phyloP scores from a whole-genome alignment of 2,329 filamentous ascomycete species.

The Fonsecaea erecta region DNA sequence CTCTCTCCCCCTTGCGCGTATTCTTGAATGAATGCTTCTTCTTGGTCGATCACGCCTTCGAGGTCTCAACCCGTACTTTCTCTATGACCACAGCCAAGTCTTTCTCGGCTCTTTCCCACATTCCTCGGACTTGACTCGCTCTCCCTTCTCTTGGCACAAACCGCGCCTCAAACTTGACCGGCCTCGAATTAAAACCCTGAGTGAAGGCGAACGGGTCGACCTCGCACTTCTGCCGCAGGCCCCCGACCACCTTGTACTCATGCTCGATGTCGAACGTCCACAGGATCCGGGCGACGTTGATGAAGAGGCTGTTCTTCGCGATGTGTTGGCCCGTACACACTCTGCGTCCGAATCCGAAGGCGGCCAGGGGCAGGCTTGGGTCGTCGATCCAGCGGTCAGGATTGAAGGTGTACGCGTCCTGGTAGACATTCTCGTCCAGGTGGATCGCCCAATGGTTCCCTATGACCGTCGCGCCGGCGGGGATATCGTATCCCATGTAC shows the following conservation, averaged over 20 bases:
- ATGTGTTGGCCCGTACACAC: constrained; percentile 48
- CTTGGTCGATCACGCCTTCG: neutral
- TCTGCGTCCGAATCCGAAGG: constrained; percentile 61
- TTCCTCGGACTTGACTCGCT: neutral
- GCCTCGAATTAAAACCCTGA: constrained; percentile 38
- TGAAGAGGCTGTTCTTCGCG: constrained; percentile 48
- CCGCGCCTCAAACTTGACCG: constrained; percentile 11
- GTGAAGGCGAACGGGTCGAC: constrained; percentile 53
- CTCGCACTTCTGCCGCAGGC: constrained; percentile 25
- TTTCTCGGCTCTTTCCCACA: constrained; percentile 7
- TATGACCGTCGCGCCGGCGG: constrained; percentile 53
- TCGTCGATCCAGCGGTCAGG: constrained; percentile 42
- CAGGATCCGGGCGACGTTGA: constrained; percentile 60
- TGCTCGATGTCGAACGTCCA: constrained; percentile 24
- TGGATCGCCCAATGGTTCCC: constrained; percentile 54
- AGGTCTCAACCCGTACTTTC: neutral
- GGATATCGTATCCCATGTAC: constrained; percentile 57
- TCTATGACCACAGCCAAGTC: constrained; percentile 4
- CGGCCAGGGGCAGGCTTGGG: constrained; percentile 53
- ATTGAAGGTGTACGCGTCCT: constrained; percentile 47
- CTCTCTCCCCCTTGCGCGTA: too few species aligned
- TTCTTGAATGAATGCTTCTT: neutral
- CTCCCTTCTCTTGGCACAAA: constrained; percentile 11
- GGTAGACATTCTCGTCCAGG: constrained; percentile 48
- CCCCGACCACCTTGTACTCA: neutral